Evolutionary conservation across 2,329 filamentous ascomycete species (phyloP), one percentile per base, ranked within the genome.

Genomic region (Hymenoscyphus fructigenus): DNA sequence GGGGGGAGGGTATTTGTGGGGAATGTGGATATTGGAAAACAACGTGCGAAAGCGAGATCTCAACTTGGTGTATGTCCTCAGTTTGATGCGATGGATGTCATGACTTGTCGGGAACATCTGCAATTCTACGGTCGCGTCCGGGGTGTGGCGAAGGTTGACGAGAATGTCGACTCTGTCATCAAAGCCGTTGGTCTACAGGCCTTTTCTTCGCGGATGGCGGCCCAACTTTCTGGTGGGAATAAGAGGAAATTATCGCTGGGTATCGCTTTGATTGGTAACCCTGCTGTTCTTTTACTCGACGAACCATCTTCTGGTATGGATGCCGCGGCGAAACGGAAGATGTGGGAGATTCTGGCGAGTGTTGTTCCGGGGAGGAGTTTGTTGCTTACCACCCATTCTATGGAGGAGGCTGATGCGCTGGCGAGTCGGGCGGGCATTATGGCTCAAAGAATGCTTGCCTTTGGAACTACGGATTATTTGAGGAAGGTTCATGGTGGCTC

Each of bases 381-480:
- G 17, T 82, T 98, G 1, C 84, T 98, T 20, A 97, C 94, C 0
- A 97, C 94, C 0, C 94, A 98, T 76, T 91, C 87, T 59, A 97
- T 97, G 93, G 93, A 97, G 76, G 94, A 97, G 78, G 94, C 93
- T 0, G 92, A 96, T 73, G 93, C 93, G 0, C 82, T 98, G 2
- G 93, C 93, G 0, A 88, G 87, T 34, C 85, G 92, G 1, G 92
- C 91, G 0, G 94, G 92, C 14, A 97, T 98, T 70, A 87, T 98
- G 78, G 91, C 93, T 9, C 85, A 86, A 70, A 84, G 88, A 36
- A 96, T 97, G 92, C 82, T 97, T 26, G 93, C 93, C 0, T 82
- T 95, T 9, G 93, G 93, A 3, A 90, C 88, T 0, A 89, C 88
- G 0, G 87, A 92, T 38, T 80, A 88, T 64, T 81, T 97, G 2